These are phyloP conservation scores for Straminergon stramineum DNA, from an alignment of 225 moss, liverwort and hornwort genomes.

Conservation along the genomic window DNA sequence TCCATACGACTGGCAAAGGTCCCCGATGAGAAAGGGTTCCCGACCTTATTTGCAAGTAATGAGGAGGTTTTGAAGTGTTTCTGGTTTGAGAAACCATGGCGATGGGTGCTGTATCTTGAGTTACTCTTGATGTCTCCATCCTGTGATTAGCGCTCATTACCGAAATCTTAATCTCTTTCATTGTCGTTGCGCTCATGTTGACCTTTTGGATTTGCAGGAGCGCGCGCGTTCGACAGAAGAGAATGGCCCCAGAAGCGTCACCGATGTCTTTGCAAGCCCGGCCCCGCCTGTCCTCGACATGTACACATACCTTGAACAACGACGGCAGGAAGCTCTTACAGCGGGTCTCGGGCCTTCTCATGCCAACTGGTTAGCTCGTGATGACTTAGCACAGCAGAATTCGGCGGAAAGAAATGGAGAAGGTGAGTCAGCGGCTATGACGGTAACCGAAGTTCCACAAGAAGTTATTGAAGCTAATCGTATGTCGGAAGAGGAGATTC, in stretches of 20 bases:
- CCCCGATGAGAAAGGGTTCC: not conserved
- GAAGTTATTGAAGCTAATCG: constrained; percentile 37
- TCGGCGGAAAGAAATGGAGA: not conserved
- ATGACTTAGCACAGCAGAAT: not conserved
- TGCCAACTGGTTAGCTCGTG: not conserved
- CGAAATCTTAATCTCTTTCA: not conserved
- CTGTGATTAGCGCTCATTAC: not conserved
- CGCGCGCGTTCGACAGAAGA: constrained; percentile 36
- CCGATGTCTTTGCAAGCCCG: constrained; percentile 51
- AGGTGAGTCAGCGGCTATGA: not conserved
- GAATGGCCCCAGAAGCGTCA: constrained; percentile 24
- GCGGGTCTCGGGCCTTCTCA: not conserved
- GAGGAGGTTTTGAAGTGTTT: not conserved
- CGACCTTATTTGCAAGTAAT: not conserved
- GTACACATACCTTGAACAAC: constrained; percentile 49
- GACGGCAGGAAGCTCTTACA: not conserved
- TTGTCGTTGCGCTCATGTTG: not conserved
- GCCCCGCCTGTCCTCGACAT: constrained; percentile 48
- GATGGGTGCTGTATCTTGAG: not conserved
- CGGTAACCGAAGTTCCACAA: constrained; percentile 3
- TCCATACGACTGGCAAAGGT: not conserved
- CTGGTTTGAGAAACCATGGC: not conserved
- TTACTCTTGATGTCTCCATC: not conserved
- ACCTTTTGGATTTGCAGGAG: constrained; percentile 20
- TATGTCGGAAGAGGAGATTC: constrained; percentile 28